phyloP scores from a whole-genome alignment of 768 basidiomycete species.

The Kwoniella sp. region DNA sequence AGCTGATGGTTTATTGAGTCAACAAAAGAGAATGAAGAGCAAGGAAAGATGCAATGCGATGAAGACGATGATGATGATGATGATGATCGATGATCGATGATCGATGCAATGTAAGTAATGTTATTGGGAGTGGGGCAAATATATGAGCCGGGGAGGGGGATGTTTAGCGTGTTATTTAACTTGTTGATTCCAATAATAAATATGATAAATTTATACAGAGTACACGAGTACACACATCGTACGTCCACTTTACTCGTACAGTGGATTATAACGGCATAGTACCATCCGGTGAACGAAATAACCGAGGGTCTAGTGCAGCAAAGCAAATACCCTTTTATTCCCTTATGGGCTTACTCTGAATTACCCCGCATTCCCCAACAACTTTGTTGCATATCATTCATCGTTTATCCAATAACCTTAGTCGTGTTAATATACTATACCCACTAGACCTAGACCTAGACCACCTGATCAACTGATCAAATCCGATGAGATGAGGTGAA shows the following conservation, averaged over 20 bases:
- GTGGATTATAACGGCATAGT: neutral
- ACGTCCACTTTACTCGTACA: too few relatives aligned
- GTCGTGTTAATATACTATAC: neutral
- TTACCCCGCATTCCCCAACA: constrained; percentile 5
- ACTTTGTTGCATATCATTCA: neutral
- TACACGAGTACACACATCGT: too few relatives aligned
- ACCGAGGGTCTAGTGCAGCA: neutral
- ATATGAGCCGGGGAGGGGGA: too few relatives aligned
- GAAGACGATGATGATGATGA: neutral
- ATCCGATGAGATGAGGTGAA: too few relatives aligned
- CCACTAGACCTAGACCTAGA: too few relatives aligned
- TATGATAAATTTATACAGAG: neutral
- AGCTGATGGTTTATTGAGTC: neutral
- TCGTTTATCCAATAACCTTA: neutral
- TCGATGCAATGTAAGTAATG: neutral
- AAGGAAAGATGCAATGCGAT: neutral
- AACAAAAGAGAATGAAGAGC: neutral
- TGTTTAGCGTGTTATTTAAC: neutral
- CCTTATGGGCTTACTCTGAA: neutral
- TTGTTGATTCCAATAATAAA: neutral
- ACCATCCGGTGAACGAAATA: constrained; percentile 5
- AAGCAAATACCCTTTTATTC: too few relatives aligned
- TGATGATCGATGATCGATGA: neutral
- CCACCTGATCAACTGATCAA: neutral
- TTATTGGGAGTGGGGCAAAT: neutral